Base-by-base conservation (phyloP, 441 rosid species). In the Erodium moschatum region DNA sequence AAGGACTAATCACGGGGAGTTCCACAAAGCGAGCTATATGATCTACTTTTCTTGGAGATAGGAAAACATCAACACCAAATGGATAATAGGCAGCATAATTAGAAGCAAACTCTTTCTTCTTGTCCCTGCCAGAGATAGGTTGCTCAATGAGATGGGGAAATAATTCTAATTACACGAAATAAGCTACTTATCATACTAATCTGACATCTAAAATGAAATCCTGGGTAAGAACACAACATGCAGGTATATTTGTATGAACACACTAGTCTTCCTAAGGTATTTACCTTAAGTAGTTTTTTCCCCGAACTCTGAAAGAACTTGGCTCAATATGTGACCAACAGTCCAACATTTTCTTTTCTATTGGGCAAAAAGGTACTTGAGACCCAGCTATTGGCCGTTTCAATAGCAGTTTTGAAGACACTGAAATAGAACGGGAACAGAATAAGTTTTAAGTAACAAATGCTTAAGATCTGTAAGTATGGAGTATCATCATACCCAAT, bases 291-390 rank as follows among this genome's bases (percentile, higher is more conserved):
- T 91, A 91, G 70, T 84, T 87, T 70, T 69, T 80, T 64, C 81
- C 90, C 67, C 97, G 89, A 78, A 87, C 90, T 74, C 80, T 86
- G 73, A 92, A 92, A 68, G 85, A 84, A 58, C 80, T 72, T 24
- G 97, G 96, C 61, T 87, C 95, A 35, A 92, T 85, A 29, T 72
- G 71, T 24, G 97, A 88, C 97, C 97, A 91, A 75, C 86, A 83
- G 79, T 89, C 92, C n/a, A 83, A 78, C 81, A 89, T 87, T 81
- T 86, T 87, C 90, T 92, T 92, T 2, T 86, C 97, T 8, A 83
- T 1, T 0, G 90, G 97, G 81, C 91, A 87, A 76, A 88, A 89
- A 0, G 96, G 97, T 65, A 91, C 96, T 82, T 89, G 97, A 64
- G 90, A 85, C 65, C 96, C 97, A 1, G 97, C 97, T 67, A 79